Conservation (phyloP, 192 early-diverging fungal species). For the Backusella psychrophila region DNA sequence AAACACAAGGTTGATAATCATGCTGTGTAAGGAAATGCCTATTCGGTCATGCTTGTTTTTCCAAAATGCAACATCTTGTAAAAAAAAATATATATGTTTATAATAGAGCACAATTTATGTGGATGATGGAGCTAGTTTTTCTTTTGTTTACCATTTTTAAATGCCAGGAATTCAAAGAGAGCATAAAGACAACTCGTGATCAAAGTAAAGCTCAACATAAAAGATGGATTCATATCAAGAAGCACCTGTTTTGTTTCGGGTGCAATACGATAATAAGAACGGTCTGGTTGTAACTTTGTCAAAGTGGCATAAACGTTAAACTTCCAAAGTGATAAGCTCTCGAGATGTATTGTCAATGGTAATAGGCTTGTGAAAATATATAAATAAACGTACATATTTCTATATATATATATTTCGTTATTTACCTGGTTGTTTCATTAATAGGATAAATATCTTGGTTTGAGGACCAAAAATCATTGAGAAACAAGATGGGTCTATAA, state of each 20-base stretch:
- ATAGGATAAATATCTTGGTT: constrained; percentile 62
- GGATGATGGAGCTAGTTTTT: too few species aligned
- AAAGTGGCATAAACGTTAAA: constrained; percentile 59
- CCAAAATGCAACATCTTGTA: constrained; percentile 85
- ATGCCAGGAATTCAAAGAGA: constrained; percentile 88
- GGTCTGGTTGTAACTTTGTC: constrained; percentile 52
- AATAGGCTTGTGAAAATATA: constrained; percentile 36
- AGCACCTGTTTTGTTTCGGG: constrained; percentile 83
- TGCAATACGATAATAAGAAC: constrained; percentile 58
- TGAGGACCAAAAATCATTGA: constrained; percentile 84
- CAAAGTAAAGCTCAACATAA: constrained; percentile 66
- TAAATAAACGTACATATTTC: neutral
- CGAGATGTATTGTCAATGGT: constrained; percentile 63
- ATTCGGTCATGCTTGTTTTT: constrained; percentile 73
- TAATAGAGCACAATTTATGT: too few species aligned
- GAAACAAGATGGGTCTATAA: constrained; percentile 68
- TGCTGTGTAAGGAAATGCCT: constrained; percentile 78
- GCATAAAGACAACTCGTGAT: constrained; percentile 75
- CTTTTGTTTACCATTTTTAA: constrained; percentile 76
- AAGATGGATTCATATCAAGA: constrained; percentile 81
- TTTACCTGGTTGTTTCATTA: constrained; percentile 64
- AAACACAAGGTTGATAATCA: constrained; percentile 76
- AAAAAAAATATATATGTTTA: neutral
- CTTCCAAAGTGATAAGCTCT: constrained; percentile 70
- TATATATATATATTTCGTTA: neutral